Conservation (phyloP, 2,329 filamentous ascomycete species). For the Scedosporium boydii region DNA sequence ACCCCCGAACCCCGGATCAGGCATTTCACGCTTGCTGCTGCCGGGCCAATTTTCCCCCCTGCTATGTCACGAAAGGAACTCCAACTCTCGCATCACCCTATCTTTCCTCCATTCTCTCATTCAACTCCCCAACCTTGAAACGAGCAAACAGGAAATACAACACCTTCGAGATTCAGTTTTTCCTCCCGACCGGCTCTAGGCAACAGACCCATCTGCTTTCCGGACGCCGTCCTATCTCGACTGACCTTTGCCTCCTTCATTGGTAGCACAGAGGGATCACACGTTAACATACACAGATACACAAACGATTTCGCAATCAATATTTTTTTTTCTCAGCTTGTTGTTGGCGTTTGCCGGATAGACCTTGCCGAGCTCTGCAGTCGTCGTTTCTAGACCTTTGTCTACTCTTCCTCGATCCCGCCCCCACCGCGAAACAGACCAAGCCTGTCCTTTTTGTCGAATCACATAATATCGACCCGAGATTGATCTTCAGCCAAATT, state of each 20-base stretch:
- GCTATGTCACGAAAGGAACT: background rate
- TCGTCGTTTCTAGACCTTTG: too few species aligned
- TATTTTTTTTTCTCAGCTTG: background rate
- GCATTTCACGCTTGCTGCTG: background rate
- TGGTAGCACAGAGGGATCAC: background rate
- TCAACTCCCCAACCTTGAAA: background rate
- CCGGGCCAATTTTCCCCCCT: background rate
- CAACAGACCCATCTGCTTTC: background rate
- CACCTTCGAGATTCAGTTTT: background rate
- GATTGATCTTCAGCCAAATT: too few species aligned
- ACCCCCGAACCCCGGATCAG: conserved; percentile 1
- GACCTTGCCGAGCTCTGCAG: too few species aligned
- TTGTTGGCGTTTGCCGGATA: too few species aligned
- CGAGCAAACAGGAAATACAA: background rate
- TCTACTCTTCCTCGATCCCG: too few species aligned
- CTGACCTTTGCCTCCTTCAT: background rate
- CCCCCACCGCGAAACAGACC: too few species aligned
- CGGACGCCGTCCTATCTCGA: background rate
- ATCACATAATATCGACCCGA: too few species aligned
- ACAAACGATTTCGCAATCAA: background rate
- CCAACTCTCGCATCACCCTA: background rate
- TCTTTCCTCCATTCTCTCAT: background rate
- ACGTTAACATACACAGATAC: too few species aligned
- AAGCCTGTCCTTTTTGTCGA: too few species aligned
- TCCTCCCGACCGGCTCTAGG: background rate